Base-by-base conservation (phyloP, 495 filamentous ascomycete species). In the Terfezia boudieri region DNA sequence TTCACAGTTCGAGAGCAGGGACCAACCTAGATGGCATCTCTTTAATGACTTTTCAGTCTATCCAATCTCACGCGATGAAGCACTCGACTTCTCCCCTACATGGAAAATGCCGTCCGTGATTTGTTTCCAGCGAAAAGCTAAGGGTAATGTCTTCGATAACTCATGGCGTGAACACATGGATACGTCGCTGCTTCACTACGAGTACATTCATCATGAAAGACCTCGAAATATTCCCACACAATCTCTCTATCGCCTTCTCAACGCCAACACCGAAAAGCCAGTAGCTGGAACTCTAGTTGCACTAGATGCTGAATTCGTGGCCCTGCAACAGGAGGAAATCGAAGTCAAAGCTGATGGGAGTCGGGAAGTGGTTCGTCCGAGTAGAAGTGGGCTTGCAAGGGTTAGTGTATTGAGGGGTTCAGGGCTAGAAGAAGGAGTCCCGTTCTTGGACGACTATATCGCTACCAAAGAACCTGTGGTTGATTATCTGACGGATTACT, bases 381-480 rank as follows among this genome's bases (percentile, higher is more conserved):
- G 76, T 52, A 82, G 83, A 41, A 79, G 84, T 55, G 89, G 84
- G 0, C 73, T 96, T 36, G 90, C 87, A 22, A 75, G 90, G 55
- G 86, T 90, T 8, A 94, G 86, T 6, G 86, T 93, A 2, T 71
- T 96, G 14, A 74, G 90, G 46, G 90, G 84, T 12, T 69, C 75
- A 2, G 88, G 85, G 37, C 71, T 77, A 52, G 65, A 77, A 22
- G 84, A 89, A 67, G 85, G 84, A 9, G 67, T 81, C 0, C 83
- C 90, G 0, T 95, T 96, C 65, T 87, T 99, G 49, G 90, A 99
- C 64, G 90, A 99, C 65, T 96, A 96, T 68, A 94, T 99, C 55
- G 79, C 77, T 17, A 86, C 87, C 55, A 78, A 80, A 20, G 90
- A 94, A 57, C 79, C 81, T 0, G 82, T 99, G n/a, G 83, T 94